phyloP scores from a whole-genome alignment of 2,329 filamentous ascomycete species.

The Colletotrichum sp. region DNA sequence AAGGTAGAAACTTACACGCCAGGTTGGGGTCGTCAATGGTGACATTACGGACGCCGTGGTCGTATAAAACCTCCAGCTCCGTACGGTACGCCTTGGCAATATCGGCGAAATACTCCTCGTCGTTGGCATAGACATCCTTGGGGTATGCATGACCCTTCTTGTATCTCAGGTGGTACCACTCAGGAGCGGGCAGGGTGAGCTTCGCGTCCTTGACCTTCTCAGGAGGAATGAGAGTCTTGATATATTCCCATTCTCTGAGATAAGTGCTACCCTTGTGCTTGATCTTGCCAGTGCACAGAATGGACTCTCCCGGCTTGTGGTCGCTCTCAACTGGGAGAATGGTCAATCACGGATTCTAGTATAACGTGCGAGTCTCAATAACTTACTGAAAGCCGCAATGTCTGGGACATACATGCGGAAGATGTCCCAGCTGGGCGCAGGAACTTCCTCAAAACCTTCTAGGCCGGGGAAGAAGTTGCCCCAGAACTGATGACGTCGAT shows the following conservation, averaged over 20 bases:
- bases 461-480: conserved; percentile 41
- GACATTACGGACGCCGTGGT: conserved; percentile 59
- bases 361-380: no score
- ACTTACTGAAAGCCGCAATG: conserved; percentile 44
- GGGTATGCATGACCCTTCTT: conserved; percentile 62
- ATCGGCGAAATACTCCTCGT: conserved; percentile 63
- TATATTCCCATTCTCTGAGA: conserved; percentile 45
- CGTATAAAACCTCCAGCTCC: conserved; percentile 60
- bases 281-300: conserved; percentile 52
- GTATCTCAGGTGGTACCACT: conserved; percentile 69
- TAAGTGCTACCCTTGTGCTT: conserved; percentile 49
- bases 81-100: conserved; percentile 60
- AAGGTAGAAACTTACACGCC: conserved; percentile 32
- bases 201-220: conserved; percentile 69
- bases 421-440: conserved; percentile 34
- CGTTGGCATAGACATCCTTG: conserved; percentile 58
- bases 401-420: conserved; percentile 44
- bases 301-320: conserved; percentile 51
- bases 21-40: conserved; percentile 70
- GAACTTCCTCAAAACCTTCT: conserved; percentile 44
- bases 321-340: conserved; percentile 41
- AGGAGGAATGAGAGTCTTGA: conserved; percentile 55
- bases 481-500: conserved; percentile 42
- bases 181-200: conserved; percentile 65
- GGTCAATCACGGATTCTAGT: no score